Evolutionary conservation across 768 basidiomycete genomes (phyloP), one percentile per base, ranked within the genome.

Genomic region (Galerina sulciceps): DNA sequence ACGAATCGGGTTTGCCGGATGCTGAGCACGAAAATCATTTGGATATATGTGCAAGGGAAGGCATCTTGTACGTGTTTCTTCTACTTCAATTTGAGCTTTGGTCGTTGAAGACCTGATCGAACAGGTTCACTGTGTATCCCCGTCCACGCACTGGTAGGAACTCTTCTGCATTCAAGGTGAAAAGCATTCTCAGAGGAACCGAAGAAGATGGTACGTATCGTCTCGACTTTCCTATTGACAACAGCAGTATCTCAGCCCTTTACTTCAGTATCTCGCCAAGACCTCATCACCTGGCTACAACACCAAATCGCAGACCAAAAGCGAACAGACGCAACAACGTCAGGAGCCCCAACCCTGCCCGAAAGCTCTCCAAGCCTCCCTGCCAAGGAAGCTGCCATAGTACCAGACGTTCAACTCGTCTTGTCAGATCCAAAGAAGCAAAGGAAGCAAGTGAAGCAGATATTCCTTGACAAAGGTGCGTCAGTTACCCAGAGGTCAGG

Each of bases 301-400:
- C 84, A 88, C 14, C 86, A 91, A 61, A 89, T 94, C 15, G 77
- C 86, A 0, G 91, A 94, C 62, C 92, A 94, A 73, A 89, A 87
- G 67, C 86, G 87, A 1, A 79, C 87, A 22, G 93, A 94, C 63
- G 72, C 82, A 1, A 75, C 83, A 8, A 87, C 87, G 0, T 84
- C 87, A 10, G 89, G 88, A 2, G 85, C 82, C 8, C 73, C 78
- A 0, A 69, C 71, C 2, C 70, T 81, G 9, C 71, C 79, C 0
- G 84, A 85, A 15, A 61, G 65, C 11, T 42, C 59, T 14, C 59
- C 69, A 2, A 64, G 69, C 20, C 59, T 76, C 22, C 72, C 75
- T 44, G 62, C 75, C 2, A 82, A 80, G 60, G 81, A 83, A 40
- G 37, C 67, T 6, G 49, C 70, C 11, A 59, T 61, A 10, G 62